A percentile compares a stretch with the other conserved stretches of the same genome.
These are phyloP conservation scores for Mycosphaerella sp. DNA, from an alignment of 2,329 filamentous ascomycete genomes.

Conservation along the genomic window DNA sequence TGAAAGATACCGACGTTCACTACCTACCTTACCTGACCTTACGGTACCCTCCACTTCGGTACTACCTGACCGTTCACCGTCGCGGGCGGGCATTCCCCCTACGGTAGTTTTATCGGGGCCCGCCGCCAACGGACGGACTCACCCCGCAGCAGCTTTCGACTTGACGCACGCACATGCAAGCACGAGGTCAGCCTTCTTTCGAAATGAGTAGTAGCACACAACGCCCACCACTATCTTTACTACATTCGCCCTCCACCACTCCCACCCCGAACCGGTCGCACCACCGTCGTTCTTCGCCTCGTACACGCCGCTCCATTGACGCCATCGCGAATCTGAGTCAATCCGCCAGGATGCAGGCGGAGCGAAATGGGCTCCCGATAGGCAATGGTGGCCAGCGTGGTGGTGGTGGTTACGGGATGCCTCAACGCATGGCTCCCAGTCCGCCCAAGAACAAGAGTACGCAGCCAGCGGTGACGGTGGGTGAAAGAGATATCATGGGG, in stretches of 20 bases:
- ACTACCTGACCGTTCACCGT: neutral
- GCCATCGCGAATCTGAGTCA: conserved; percentile 13
- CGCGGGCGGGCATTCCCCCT: neutral
- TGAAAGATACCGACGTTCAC: neutral
- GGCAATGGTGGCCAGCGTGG: conserved; percentile 19
- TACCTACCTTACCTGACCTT: too few relatives aligned
- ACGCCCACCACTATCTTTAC: conserved; percentile 6
- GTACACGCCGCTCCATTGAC: conserved; percentile 19
- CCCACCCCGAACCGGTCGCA: conserved; percentile 7
- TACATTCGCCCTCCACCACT: conserved; percentile 1
- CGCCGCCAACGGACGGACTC: neutral
- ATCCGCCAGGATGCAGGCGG: conserved; percentile 22
- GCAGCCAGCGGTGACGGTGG: neutral
- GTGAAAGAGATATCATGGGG: conserved; percentile 1
- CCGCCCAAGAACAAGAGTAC: conserved; percentile 47
- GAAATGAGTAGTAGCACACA: conserved; percentile 15
- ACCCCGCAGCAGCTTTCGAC: neutral
- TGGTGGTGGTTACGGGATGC: conserved; percentile 12
- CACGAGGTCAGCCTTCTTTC: conserved; percentile 13
- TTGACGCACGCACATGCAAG: conserved; percentile 7
- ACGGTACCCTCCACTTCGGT: neutral
- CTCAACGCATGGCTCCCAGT: conserved; percentile 37
- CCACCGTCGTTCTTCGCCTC: conserved; percentile 4
- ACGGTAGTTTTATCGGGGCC: too few relatives aligned
- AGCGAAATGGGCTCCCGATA: conserved; percentile 28